These are phyloP conservation scores for Fraxinus latifolia DNA, from an alignment of 305 asterid species.

Conservation along the genomic window DNA sequence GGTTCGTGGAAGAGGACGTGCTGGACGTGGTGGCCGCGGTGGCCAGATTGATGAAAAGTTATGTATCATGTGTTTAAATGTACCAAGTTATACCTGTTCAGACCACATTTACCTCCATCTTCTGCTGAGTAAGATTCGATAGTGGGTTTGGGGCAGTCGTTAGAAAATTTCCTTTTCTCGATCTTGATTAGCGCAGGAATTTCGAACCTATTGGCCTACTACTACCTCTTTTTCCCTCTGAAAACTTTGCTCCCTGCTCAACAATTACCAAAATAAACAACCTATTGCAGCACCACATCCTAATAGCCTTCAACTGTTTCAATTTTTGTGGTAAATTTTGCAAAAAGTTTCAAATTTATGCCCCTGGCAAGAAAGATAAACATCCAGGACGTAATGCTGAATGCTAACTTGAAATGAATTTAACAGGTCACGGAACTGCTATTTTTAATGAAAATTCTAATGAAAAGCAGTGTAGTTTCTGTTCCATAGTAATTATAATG, in stretches of 20 bases:
- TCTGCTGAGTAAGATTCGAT: background rate
- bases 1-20: too few species aligned
- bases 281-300: too few species aligned
- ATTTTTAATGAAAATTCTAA: background rate
- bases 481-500: background rate
- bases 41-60: background rate
- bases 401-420: background rate
- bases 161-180: background rate
- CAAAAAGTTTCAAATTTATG: background rate
- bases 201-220: background rate
- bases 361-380: background rate
- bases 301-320: background rate
- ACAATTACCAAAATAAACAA: too few species aligned
- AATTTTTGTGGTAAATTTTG: background rate
- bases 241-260: too few species aligned
- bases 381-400: background rate
- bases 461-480: background rate
- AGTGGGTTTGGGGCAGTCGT: background rate
- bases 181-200: background rate
- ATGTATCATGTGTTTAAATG: background rate
- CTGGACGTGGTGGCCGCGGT: too few species aligned
- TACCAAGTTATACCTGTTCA: background rate
- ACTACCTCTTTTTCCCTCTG: background rate
- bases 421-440: background rate
- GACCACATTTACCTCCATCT: background rate